Evolutionary conservation across 2,329 filamentous ascomycete genomes (phyloP).

Genomic region (Aspergillus novofumigatus): DNA sequence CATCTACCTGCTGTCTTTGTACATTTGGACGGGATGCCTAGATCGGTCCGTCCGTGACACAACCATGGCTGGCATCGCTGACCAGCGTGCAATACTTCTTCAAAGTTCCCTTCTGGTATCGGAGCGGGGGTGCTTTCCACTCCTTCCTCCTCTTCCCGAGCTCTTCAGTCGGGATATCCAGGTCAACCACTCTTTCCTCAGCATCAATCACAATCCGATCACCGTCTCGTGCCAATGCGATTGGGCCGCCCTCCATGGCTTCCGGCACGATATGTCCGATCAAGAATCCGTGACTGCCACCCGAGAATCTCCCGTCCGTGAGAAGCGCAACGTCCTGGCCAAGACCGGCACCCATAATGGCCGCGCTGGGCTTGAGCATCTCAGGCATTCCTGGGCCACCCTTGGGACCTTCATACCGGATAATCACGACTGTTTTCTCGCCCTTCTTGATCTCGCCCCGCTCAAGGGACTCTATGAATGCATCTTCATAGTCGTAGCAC

Average conservation of each 20-base stretch:
- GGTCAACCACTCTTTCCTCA: slow-evolving; percentile 63
- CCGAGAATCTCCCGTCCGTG: slow-evolving; percentile 61
- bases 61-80: slow-evolving; percentile 45
- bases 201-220: slow-evolving; percentile 80
- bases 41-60: slow-evolving; percentile 38
- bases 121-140: slow-evolving; percentile 55
- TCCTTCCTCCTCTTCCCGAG: slow-evolving; percentile 53
- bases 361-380: slow-evolving; percentile 68
- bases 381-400: slow-evolving; percentile 71
- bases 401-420: slow-evolving; percentile 70
- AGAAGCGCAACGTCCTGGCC: slow-evolving; percentile 67
- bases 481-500: slow-evolving; percentile 66
- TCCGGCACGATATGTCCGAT: slow-evolving; percentile 87
- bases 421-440: slow-evolving; percentile 72
- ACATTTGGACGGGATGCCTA: too few species aligned
- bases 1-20: too few species aligned
- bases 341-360: slow-evolving; percentile 71
- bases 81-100: slow-evolving; percentile 62
- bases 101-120: slow-evolving; percentile 56
- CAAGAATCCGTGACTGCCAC: slow-evolving; percentile 79
- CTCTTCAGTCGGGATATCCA: slow-evolving; percentile 64
- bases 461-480: slow-evolving; percentile 65
- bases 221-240: slow-evolving; percentile 73
- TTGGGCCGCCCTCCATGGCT: slow-evolving; percentile 79
- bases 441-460: slow-evolving; percentile 66